Conservation (phyloP, 164 flowering plant species). For the Hamamelis virginiana region DNA sequence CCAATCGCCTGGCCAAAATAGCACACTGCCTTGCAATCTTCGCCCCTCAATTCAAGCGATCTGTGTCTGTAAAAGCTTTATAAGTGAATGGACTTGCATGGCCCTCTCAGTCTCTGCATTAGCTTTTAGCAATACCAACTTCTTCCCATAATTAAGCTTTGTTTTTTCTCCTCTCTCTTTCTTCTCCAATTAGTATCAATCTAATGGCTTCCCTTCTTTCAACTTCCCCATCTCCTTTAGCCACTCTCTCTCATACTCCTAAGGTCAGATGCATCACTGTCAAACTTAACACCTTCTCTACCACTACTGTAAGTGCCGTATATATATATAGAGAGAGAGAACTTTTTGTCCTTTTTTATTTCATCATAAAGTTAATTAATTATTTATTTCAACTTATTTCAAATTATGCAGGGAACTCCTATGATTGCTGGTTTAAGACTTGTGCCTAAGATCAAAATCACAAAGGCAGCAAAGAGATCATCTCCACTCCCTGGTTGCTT, state of each 20-base stretch:
- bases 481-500: conserved; percentile 18
- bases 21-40: background rate
- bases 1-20: background rate
- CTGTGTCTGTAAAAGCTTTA: background rate
- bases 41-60: background rate
- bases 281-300: conserved; percentile 4
- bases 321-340: no score
- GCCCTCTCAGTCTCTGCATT: background rate
- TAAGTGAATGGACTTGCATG: background rate
- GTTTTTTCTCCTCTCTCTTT: background rate
- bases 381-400: no score
- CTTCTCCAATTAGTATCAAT: background rate
- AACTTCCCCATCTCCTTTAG: conserved; percentile 22
- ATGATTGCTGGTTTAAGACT: conserved; percentile 24
- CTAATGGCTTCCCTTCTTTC: conserved; percentile 30
- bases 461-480: conserved; percentile 20
- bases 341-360: background rate
- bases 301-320: conserved; percentile 16
- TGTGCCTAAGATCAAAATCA: conserved; percentile 17
- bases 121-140: background rate
- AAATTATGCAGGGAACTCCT: conserved; percentile 26
- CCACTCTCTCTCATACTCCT: conserved; percentile 17
- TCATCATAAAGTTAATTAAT: no score
- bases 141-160: background rate
- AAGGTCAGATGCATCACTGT: conserved; percentile 1